Evolutionary conservation across 1,139 yeast genomes (phyloP).

Genomic region (Debaryomyces subglobosus): DNA sequence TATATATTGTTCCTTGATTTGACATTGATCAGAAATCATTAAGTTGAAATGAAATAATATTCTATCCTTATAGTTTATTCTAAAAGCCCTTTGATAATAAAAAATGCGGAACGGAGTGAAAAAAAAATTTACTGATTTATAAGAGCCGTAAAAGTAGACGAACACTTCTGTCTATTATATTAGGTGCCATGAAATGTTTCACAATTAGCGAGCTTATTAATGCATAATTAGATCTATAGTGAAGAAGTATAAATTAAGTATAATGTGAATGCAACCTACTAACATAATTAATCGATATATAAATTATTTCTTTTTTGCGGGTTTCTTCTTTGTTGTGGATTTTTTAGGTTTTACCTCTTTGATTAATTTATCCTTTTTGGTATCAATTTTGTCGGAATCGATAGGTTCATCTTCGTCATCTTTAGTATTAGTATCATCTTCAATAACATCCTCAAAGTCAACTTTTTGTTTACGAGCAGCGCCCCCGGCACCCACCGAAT

Average conservation of each 20-base stretch:
- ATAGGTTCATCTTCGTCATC: conserved; percentile 33
- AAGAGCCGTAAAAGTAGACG: background rate
- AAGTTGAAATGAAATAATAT: background rate
- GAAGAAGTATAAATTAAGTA: background rate
- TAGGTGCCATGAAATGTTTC: background rate
- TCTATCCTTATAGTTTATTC: background rate
- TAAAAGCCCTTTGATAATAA: background rate
- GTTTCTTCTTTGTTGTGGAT: conserved; percentile 18
- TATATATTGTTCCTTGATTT: conserved; percentile 30
- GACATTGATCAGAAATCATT: conserved; percentile 21
- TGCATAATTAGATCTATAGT: background rate
- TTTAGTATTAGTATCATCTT: conserved; percentile 51
- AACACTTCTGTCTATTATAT: background rate
- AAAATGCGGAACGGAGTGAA: background rate
- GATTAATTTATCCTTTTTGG: conserved; percentile 48
- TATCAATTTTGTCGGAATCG: conserved; percentile 35
- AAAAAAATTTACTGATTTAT: background rate
- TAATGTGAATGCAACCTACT: background rate
- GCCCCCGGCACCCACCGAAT: conserved; percentile 46
- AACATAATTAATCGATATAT: conserved; percentile 1
- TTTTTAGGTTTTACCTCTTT: conserved; percentile 38
- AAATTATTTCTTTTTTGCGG: conserved; percentile 18
- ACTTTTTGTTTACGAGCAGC: conserved; percentile 44
- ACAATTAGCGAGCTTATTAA: background rate
- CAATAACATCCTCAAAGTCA: conserved; percentile 64